Evolutionary conservation across 495 filamentous ascomycete genomes (phyloP), one percentile per base, ranked within the genome.

Genomic region (Endocarpon pusillum): DNA sequence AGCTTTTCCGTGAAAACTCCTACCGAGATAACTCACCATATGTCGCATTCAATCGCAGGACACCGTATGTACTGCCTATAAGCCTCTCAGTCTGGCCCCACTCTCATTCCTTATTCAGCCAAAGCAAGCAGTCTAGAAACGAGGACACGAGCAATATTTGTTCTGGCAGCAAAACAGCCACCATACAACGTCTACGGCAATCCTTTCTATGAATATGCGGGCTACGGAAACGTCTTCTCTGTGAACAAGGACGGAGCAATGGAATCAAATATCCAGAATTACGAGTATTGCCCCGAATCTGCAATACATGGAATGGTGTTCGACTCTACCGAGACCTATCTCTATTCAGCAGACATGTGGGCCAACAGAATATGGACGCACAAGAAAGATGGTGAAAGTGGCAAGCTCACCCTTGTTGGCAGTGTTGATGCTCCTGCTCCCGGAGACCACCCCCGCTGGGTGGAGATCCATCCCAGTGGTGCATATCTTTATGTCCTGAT

Each of bases 251-350:
- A 69, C 3, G 81, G 81, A 20, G 53, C 50, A 12, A 66, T 89
- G 16, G 62, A 67, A 11, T 51, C 60, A 45, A 81, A 81, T 52
- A 59, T 85, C 33, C 81, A 89, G 43, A 81, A 85, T 53, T 85
- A 78, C 57, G 68, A 74, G 33, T 82, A 85, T 48, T 64, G 70
- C 28, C 53, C 60, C 22, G 69, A 79, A 49, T 78, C 78, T 5
- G 81, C 78, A 28, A 80, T 89, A 42, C 81, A 89, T 55, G 81
- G 80, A 55, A 85, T 84, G 78, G 80, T 83, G 28, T 89, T 89
- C 48, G 80, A 89, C 51, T 71, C 77, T 8, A 74, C 71, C 35
- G 81, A 89, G 56, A 78, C 71, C 10, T 86, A 82, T 55, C 67
- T 89, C 22, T 89, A 89, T 61, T 83, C 78, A 15, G 81, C 81